Evolutionary conservation across 2,329 filamentous ascomycete genomes (phyloP).

Genomic region (Scortechinia acanthostroma): DNA sequence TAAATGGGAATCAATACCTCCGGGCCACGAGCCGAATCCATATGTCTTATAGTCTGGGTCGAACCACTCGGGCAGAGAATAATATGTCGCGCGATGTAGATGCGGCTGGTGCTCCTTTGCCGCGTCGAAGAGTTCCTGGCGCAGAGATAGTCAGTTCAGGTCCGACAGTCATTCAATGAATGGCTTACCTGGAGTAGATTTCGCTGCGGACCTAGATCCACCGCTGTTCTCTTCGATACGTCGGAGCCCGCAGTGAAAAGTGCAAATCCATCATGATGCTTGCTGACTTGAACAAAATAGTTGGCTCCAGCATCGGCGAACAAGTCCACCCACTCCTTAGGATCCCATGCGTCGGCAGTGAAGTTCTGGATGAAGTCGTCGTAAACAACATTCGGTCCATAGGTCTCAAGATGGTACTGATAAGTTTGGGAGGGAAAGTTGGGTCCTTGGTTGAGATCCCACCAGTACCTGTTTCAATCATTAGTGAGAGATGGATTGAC

Average conservation of each 20-base stretch:
- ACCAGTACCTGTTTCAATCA: not conserved
- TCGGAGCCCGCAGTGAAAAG: conserved; percentile 30
- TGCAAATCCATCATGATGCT: conserved; percentile 37
- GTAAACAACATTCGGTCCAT: conserved; percentile 40
- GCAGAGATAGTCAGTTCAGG: not conserved
- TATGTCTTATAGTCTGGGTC: conserved; percentile 28
- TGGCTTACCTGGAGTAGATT: conserved; percentile 23
- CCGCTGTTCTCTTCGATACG: conserved; percentile 27
- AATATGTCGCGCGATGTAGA: conserved; percentile 32
- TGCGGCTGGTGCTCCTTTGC: conserved; percentile 29
- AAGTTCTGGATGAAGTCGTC: conserved; percentile 47
- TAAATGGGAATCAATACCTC: conserved; percentile 14
- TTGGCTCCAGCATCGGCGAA: conserved; percentile 40
- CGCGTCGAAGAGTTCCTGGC: conserved; percentile 28
- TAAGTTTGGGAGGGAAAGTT: conserved; percentile 27
- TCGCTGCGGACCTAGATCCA: conserved; percentile 25
- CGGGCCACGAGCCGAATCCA: conserved; percentile 28
- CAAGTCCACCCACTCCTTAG: conserved; percentile 44
- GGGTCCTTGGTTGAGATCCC: not conserved
- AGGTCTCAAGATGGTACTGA: conserved; percentile 39
- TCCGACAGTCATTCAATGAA: not conserved
- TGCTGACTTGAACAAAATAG: conserved; percentile 32
- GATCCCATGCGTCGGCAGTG: conserved; percentile 36
- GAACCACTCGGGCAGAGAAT: conserved; percentile 35
- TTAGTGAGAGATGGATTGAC: too few species aligned